These are phyloP conservation scores for Trametes sanguinea DNA, from an alignment of 768 basidiomycete species.

Conservation along the genomic window DNA sequence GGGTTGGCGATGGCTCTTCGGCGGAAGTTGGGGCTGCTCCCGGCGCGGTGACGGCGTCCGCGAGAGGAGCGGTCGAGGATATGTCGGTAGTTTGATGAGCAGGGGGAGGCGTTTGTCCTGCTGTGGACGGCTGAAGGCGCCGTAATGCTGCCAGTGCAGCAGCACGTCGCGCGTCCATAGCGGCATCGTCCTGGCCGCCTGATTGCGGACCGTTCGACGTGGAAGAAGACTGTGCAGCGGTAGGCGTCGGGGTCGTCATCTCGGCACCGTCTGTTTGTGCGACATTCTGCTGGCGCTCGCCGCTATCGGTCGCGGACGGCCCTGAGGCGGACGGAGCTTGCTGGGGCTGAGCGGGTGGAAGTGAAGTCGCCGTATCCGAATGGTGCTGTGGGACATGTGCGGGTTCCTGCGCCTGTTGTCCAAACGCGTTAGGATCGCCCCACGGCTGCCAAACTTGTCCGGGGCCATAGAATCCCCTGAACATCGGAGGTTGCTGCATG, in stretches of 20 bases:
- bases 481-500: constrained; percentile 46
- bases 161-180: constrained; percentile 47
- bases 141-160: constrained; percentile 71
- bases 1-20: background rate
- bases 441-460: constrained; percentile 68
- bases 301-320: background rate
- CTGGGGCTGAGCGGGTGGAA: constrained; percentile 14
- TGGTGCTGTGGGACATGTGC: constrained; percentile 20
- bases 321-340: background rate
- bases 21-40: background rate
- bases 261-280: background rate
- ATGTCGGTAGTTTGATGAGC: background rate
- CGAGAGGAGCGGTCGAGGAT: constrained; percentile 4
- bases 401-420: constrained; percentile 23
- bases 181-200: constrained; percentile 6
- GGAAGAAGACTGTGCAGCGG: background rate
- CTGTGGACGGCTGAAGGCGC: constrained; percentile 37
- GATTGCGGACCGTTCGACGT: background rate
- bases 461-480: constrained; percentile 64
- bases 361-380: constrained; percentile 6
- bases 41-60: constrained; percentile 3
- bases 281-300: no score
- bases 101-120: background rate
- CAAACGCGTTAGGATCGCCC: constrained; percentile 44
- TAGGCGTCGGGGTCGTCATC: constrained; percentile 13